Conservation (phyloP, 371 early-diverging fungal genomes). For the Mucor ambiguus region DNA sequence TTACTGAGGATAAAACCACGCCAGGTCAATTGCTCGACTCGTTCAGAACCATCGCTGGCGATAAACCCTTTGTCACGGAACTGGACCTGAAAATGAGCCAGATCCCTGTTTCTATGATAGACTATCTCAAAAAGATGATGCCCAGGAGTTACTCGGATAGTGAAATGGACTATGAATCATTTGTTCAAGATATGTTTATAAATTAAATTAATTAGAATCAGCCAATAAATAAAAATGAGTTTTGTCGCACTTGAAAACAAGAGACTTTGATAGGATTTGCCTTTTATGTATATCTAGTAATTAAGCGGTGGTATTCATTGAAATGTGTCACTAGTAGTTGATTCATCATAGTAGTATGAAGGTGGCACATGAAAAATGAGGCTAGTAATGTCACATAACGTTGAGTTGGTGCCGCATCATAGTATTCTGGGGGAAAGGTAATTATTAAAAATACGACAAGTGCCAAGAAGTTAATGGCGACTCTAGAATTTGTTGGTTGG, state of each 20-base stretch:
- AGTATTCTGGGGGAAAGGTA: too few relatives aligned
- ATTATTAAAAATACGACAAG: too few relatives aligned
- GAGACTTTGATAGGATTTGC: background rate
- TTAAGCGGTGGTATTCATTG: background rate
- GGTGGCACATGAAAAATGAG: too few relatives aligned
- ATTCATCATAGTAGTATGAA: too few relatives aligned
- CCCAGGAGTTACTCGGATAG: constrained; percentile 48
- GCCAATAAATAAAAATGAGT: background rate
- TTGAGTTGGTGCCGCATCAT: too few relatives aligned
- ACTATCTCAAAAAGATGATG: constrained; percentile 74
- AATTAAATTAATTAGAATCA: too few relatives aligned
- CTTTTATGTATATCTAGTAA: background rate
- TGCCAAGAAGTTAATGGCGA: too few relatives aligned
- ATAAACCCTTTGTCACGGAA: constrained; percentile 82
- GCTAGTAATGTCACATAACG: too few relatives aligned
- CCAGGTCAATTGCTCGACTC: constrained; percentile 86
- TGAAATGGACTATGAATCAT: constrained; percentile 60
- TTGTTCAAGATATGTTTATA: constrained; percentile 70
- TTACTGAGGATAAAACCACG: constrained; percentile 90
- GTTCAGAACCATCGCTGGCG: constrained; percentile 84
- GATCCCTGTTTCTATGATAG: constrained; percentile 69
- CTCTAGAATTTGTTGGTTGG: too few relatives aligned
- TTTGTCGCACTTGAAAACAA: too few relatives aligned
- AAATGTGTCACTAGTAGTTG: background rate
- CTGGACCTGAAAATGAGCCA: constrained; percentile 70